Evolutionary conservation across 2,329 filamentous ascomycete species (phyloP), one percentile per base, ranked within the genome.

Genomic region (Sarocladiaceae sp.): DNA sequence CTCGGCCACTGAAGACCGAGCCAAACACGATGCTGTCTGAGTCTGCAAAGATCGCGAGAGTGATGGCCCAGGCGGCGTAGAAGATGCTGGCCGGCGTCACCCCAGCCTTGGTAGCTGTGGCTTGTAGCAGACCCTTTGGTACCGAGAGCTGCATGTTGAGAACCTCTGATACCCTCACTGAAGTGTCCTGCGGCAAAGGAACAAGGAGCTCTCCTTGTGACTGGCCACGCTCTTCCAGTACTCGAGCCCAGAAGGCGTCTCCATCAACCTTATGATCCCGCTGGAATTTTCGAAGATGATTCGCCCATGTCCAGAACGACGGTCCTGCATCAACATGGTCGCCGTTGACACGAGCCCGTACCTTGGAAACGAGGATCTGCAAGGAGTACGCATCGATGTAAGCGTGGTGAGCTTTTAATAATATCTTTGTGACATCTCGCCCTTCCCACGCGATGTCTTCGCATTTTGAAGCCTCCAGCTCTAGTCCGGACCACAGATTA

Each of bases 41-140:
- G 35, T 58, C 57, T 5, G 51, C 51, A 37, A 60, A 66, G 12
- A 41, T 42, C 1, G 53, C 52, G 2, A 68, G 42, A 5, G 52
- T 44, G 2, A 69, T 26, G 1, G 55, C 62, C 66, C 66, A 70
- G 1, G 63, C 65, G 3, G 60, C 60, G 35, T 60, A 51, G 24
- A 58, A 58, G 12, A 57, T 24, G 2, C 43, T 23, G 21, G 46
- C 46, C 6, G 43, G 20, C 16, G 46, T 48, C 20, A 48, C 46
- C 43, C 34, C 15, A 33, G 33, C 19, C 43, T 35, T 18, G 46
- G 46, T 33, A 6, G 31, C 31, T 16, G 12, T 33, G 7, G 31
- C 6, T 16, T 33, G 31, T n/a, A n/a, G 18, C 31, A 33, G n/a
- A 6, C 13, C n/a, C 12, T n/a, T 12, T 16, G n/a, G 18, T 33